Evolutionary conservation across 495 filamentous ascomycete species (phyloP).

Genomic region (Usnea hakonensis): DNA sequence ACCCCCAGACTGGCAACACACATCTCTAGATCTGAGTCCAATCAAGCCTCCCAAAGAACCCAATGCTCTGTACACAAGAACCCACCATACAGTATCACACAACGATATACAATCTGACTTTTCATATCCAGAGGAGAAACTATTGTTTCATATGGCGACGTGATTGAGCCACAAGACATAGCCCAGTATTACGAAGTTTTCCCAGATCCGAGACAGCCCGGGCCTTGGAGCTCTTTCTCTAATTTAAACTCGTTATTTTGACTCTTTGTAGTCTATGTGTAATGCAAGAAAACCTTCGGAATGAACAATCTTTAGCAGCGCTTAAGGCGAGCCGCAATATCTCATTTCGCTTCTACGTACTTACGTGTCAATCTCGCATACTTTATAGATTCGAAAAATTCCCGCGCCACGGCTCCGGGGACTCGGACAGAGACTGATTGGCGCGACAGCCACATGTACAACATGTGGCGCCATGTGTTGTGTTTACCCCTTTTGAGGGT

Average conservation of each 20-base stretch:
- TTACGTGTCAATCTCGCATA: neutral
- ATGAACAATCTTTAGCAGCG: too few relatives aligned
- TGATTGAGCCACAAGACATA: too few relatives aligned
- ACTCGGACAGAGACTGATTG: neutral
- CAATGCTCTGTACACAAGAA: slow-evolving; percentile 2
- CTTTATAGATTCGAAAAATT: neutral
- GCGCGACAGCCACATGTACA: neutral
- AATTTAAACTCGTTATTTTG: too few relatives aligned
- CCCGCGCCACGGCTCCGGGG: neutral
- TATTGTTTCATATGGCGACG: too few relatives aligned
- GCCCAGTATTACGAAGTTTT: too few relatives aligned
- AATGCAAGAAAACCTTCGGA: too few relatives aligned
- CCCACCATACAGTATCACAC: slow-evolving; percentile 12
- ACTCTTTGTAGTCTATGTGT: too few relatives aligned
- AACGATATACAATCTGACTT: slow-evolving; percentile 8
- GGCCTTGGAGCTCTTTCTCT: too few relatives aligned
- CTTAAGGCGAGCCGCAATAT: neutral
- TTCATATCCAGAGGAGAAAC: slow-evolving; percentile 11
- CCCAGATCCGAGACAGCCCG: too few relatives aligned
- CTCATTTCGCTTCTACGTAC: neutral
- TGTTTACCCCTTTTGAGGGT: neutral
- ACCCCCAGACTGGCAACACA: too few relatives aligned
- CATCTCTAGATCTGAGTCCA: slow-evolving; percentile 3
- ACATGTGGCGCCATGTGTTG: too few relatives aligned
- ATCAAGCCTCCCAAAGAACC: slow-evolving; percentile 14